Percentiles rank a stretch among this genome's conserved stretches.
These are phyloP conservation scores for Hypoxylon sp. DNA, from an alignment of 2,329 filamentous ascomycete species.

Conservation along the genomic window DNA sequence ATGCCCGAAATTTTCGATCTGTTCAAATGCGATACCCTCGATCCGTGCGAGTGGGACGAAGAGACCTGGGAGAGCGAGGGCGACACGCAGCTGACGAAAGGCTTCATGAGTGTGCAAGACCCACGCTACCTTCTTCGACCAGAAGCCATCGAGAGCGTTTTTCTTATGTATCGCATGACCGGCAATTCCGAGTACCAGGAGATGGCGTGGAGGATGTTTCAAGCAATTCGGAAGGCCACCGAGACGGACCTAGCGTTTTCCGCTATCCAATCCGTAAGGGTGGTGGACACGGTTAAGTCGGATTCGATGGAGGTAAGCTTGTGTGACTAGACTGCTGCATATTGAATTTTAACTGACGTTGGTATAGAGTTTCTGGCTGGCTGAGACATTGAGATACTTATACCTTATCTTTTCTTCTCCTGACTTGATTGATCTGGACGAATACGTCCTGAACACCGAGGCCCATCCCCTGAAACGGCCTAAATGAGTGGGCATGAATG, in stretches of 20 bases:
- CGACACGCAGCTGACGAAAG: constrained; percentile 57
- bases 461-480: constrained; percentile 57
- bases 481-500: constrained; percentile 8
- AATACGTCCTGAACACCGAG: constrained; percentile 72
- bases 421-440: constrained; percentile 72
- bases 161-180: constrained; percentile 65
- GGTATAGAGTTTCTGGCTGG: constrained; percentile 75
- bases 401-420: constrained; percentile 77
- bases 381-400: constrained; percentile 81
- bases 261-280: constrained; percentile 63
- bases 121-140: constrained; percentile 63
- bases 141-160: constrained; percentile 66
- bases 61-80: constrained; percentile 42
- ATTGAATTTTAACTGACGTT: constrained; percentile 53
- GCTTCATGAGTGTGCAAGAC: constrained; percentile 70
- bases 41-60: constrained; percentile 59
- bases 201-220: constrained; percentile 66
- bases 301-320: constrained; percentile 47
- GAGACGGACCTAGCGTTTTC: constrained; percentile 62
- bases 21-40: constrained; percentile 55
- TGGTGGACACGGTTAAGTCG: constrained; percentile 54
- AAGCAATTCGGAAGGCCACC: constrained; percentile 59
- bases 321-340: constrained; percentile 2
- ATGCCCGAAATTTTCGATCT: constrained; percentile 69
- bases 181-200: constrained; percentile 61